Percentiles rank a stretch among this genome's conserved stretches.
Conservation (phyloP, 805 yeast genomes). For the Cyberlindnera sargentensis region DNA sequence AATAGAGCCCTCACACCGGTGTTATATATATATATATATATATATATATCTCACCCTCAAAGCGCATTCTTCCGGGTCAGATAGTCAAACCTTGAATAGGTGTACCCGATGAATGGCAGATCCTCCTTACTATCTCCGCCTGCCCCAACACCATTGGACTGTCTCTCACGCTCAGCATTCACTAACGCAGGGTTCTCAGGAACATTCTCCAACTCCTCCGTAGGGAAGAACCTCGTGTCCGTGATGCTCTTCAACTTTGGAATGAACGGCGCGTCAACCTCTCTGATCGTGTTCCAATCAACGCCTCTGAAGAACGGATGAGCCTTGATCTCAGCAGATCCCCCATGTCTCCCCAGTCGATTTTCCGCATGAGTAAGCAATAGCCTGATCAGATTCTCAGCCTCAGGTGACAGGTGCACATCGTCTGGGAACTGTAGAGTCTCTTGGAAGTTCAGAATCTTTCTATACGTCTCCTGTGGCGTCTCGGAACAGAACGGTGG, state of each 20-base stretch:
- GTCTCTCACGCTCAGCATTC: constrained; percentile 61
- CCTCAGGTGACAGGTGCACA: constrained; percentile 80
- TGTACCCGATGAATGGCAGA: constrained; percentile 94
- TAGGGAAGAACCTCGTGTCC: constrained; percentile 96
- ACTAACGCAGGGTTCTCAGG: constrained; percentile 81
- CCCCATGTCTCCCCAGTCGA: constrained; percentile 61
- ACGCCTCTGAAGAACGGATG: constrained; percentile 82
- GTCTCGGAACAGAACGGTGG: constrained; percentile 95
- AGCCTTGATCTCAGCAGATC: constrained; percentile 60
- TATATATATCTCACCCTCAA: constrained; percentile 5
- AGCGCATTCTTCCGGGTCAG: constrained; percentile 64
- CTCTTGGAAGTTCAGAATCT: constrained; percentile 87
- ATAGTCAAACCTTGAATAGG: constrained; percentile 91
- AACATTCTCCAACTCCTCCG: constrained; percentile 90
- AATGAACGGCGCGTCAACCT: constrained; percentile 84
- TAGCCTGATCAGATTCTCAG: constrained; percentile 81
- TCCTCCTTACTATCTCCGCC: constrained; percentile 65
- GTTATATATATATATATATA: too few relatives aligned
- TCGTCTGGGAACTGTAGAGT: constrained; percentile 81
- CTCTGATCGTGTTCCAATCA: constrained; percentile 68
- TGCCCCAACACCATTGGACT: constrained; percentile 33
- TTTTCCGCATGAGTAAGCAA: constrained; percentile 83
- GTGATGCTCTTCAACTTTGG: constrained; percentile 90
- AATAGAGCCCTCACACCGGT: too few relatives aligned
- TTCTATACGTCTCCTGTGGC: constrained; percentile 92